Percentiles rank a stretch among this genome's conserved stretches.
Evolutionary conservation across 2,329 filamentous ascomycete species (phyloP).

Genomic region (Fusarium guadeloupense): DNA sequence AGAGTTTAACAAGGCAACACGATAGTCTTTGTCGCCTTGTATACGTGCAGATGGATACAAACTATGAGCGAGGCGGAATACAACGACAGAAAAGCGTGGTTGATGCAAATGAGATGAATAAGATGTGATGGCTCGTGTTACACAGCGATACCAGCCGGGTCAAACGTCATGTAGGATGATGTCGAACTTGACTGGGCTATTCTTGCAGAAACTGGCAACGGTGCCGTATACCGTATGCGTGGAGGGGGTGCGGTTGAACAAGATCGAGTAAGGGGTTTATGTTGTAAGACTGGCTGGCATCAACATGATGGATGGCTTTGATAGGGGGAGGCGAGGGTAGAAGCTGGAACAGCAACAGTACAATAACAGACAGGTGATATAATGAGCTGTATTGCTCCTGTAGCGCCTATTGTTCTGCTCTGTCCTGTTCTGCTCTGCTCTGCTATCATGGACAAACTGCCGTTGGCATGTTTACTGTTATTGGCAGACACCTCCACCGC

Average conservation of each 20-base stretch:
- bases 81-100: slow-evolving; percentile 6
- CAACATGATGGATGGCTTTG: slow-evolving; percentile 24
- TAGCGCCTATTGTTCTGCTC: slow-evolving; percentile 8
- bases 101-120: slow-evolving; percentile 27
- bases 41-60: slow-evolving; percentile 16
- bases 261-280: slow-evolving; percentile 33
- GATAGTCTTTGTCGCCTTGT: slow-evolving; percentile 33
- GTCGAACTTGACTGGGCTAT: slow-evolving; percentile 3
- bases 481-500: slow-evolving; percentile 33
- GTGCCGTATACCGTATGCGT: no score
- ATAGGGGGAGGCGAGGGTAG: slow-evolving; percentile 18
- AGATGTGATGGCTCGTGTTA: slow-evolving; percentile 35
- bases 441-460: slow-evolving; percentile 24
- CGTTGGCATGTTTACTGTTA: slow-evolving; percentile 30
- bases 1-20: slow-evolving; percentile 29
- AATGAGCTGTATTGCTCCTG: slow-evolving; percentile 10
- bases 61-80: slow-evolving; percentile 19
- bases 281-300: slow-evolving; percentile 26
- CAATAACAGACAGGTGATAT: slow-evolving; percentile 14
- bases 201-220: slow-evolving; percentile 6
- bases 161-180: slow-evolving; percentile 32
- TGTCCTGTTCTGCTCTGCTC: slow-evolving; percentile 5
- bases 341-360: slow-evolving; percentile 7
- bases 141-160: slow-evolving; percentile 24
- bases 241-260: slow-evolving; percentile 28